Conservation (phyloP, 177 flowering plant genomes). For the Vitis hybrid region DNA sequence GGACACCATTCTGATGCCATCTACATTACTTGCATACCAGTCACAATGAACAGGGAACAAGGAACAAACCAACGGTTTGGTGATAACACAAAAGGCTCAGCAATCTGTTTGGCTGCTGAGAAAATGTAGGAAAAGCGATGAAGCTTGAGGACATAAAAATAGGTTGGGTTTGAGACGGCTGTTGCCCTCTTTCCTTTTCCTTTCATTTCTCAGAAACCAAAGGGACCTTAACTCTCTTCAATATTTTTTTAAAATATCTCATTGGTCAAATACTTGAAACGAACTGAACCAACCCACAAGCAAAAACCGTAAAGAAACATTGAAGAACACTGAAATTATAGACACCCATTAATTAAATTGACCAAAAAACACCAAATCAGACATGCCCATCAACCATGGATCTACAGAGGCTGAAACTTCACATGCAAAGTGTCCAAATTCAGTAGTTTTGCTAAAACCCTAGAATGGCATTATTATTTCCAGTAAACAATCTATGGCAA, state of each 20-base stretch:
- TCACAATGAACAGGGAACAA: no score
- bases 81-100: no score
- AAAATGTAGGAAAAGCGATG: no score
- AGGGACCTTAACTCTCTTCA: neutral
- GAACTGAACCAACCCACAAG: neutral
- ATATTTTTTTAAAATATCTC: neutral
- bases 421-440: neutral
- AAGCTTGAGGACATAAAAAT: no score
- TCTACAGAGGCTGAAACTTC: neutral
- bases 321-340: neutral
- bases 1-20: no score
- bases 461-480: neutral
- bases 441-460: conserved; percentile 4
- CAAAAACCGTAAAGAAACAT: neutral
- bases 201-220: conserved; percentile 3
- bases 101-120: no score
- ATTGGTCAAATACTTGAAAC: conserved; percentile 4
- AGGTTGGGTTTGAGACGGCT: no score
- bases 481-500: neutral
- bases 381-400: neutral
- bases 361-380: neutral
- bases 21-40: no score
- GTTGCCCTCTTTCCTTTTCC: neutral
- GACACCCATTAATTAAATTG: neutral
- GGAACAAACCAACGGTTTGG: no score